Evolutionary conservation across 208 protist genomes (phyloP).

Genomic region (Novymonas esmeraldas): DNA sequence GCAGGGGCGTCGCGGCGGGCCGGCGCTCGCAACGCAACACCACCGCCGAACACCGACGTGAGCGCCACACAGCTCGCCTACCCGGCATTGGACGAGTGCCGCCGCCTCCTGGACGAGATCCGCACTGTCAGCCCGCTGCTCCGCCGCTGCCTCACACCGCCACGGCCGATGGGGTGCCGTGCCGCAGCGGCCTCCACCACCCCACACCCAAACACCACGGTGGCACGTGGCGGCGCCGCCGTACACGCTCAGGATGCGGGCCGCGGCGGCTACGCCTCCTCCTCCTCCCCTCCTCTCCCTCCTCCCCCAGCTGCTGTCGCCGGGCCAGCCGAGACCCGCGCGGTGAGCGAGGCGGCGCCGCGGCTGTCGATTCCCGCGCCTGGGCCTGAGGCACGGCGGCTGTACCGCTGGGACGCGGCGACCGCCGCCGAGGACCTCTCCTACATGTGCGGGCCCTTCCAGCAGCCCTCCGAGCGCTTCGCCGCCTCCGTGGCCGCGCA

Average conservation of each 20-base stretch:
- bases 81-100: slow-evolving; percentile 30
- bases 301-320: not conserved
- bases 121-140: slow-evolving; percentile 28
- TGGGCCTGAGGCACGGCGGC: slow-evolving; percentile 18
- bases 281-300: too few relatives aligned
- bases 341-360: not conserved
- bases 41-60: too few relatives aligned
- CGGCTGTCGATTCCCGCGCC: not conserved
- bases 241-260: too few relatives aligned
- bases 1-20: not conserved
- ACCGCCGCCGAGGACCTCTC: slow-evolving; percentile 27
- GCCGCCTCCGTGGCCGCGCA: slow-evolving; percentile 17
- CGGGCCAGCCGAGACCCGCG: not conserved
- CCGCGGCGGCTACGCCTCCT: too few relatives aligned
- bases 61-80: slow-evolving; percentile 22
- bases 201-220: not conserved
- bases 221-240: too few relatives aligned
- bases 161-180: slow-evolving; percentile 15
- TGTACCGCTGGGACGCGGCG: slow-evolving; percentile 21
- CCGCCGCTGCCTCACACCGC: slow-evolving; percentile 34
- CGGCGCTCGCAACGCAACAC: not conserved
- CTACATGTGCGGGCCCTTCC: slow-evolving; percentile 21
- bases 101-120: slow-evolving; percentile 34
- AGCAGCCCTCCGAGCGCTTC: slow-evolving; percentile 22
- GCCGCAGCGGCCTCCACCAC: not conserved